Conservation (phyloP, 1,284 basidiomycete species). For the Fomitopsis pinicola region DNA sequence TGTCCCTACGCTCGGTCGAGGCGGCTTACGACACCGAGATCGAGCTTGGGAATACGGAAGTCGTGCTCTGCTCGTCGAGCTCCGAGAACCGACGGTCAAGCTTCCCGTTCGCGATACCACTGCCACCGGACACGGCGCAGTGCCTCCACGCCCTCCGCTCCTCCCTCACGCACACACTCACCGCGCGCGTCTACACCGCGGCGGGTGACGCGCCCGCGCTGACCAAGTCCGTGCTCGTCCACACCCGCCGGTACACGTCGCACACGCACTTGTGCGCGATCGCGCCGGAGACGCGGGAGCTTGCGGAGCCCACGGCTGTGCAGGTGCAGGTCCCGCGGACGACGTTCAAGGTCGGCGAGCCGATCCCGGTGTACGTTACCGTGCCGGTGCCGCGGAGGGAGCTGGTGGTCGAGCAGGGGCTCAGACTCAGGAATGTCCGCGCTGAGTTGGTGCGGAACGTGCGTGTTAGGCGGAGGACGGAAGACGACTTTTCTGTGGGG, state of each 20-base stretch:
- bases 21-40: constrained; percentile 53
- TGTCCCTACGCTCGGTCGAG: constrained; percentile 66
- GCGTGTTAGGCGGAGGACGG: constrained; percentile 37
- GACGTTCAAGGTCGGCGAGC: constrained; percentile 62
- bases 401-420: constrained; percentile 58
- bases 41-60: constrained; percentile 54
- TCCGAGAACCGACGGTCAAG: constrained; percentile 42
- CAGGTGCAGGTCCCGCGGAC: constrained; percentile 68
- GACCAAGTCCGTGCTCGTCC: constrained; percentile 56
- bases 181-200: constrained; percentile 54
- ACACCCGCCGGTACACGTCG: constrained; percentile 70
- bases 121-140: constrained; percentile 71
- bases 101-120: constrained; percentile 72
- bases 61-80: constrained; percentile 44
- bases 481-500: constrained; percentile 16
- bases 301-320: constrained; percentile 61
- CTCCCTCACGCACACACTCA: constrained; percentile 60
- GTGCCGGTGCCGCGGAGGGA: constrained; percentile 64
- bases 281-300: constrained; percentile 51
- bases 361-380: constrained; percentile 73
- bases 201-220: constrained; percentile 37
- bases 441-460: constrained; percentile 66
- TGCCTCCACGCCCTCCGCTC: constrained; percentile 69
- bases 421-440: constrained; percentile 70
- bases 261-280: constrained; percentile 50